Base-by-base conservation (phyloP, 2,329 filamentous ascomycete species). In the Apiospora malaysiana region DNA sequence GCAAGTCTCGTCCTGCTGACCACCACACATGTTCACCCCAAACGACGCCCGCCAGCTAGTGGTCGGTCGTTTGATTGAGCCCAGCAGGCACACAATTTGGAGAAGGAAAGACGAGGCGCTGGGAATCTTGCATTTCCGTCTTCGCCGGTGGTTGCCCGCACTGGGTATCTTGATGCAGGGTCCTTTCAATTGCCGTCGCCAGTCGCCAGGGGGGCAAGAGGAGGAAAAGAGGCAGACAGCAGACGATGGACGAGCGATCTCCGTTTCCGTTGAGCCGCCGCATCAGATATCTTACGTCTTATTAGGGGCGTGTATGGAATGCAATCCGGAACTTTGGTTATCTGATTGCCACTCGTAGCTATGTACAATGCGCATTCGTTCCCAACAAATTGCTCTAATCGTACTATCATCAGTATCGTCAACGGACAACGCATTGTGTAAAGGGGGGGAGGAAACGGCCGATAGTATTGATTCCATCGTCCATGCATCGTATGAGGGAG, bases 41-140 rank as follows among this genome's bases (percentile, higher is more conserved):
- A 51, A 51, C 47, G 12, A 56, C 49, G 25, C 49, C 25, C 25
- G 49, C 49, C 49, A 25, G 49, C 12, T 37, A n/a, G 27, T 63
- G 16, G 56, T 63, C 21, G 32, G 56, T 63, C 40, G 56, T 21
- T n/a, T 18, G 21, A 40, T 63, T n/a, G 32, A 10, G 32, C 5
- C 32, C 56, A 46, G n/a, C 65, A 45, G 40, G 43, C 40, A 67
- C 65, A 8, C 32, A 8, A n/a, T 16, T 67, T 46, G 65, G 65
- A 67, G 65, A 46, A 27, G 27, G 27, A 8, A 18, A 14, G n/a
- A 67, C 45, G 21, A 45, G 5, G n/a, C n/a, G n/a, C n/a, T n/a
- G n/a, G n/a, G n/a, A n/a, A n/a, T n/a, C n/a, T n/a, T n/a, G 37
- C 63, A 66, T 42, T 66, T 59, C 51, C 51, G 51, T 27, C n/a